A percentile compares a stretch with the other conserved stretches of the same genome.
Conservation (phyloP, 192 early-diverging fungal genomes). For the Dispira parvispora region DNA sequence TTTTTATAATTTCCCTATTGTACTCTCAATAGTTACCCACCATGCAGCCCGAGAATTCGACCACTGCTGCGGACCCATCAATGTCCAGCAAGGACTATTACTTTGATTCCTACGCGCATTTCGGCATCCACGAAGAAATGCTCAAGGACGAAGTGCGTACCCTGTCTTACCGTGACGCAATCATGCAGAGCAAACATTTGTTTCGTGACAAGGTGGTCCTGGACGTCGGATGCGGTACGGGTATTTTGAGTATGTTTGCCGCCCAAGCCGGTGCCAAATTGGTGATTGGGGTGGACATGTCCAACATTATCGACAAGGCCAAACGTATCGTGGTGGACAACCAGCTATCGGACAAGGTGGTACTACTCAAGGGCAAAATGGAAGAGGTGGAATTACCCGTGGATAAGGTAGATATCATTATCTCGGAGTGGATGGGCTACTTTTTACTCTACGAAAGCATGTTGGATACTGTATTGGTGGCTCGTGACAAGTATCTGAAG, state of each 20-base stretch:
- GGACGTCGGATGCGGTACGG: constrained; percentile 99
- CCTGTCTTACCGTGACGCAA: constrained; percentile 76
- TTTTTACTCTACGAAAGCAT: constrained; percentile 96
- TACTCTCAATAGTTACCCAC: too few species aligned
- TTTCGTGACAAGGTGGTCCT: constrained; percentile 96
- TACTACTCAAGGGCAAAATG: constrained; percentile 90
- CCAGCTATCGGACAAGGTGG: constrained; percentile 71
- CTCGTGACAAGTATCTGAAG: constrained; percentile 82
- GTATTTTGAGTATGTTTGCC: constrained; percentile 98
- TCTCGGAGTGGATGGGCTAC: constrained; percentile 99
- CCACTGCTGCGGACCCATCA: neutral
- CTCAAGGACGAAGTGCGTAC: constrained; percentile 97
- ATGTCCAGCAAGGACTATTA: constrained; percentile 55
- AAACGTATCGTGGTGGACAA: constrained; percentile 89
- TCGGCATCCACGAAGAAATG: constrained; percentile 92
- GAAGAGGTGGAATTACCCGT: constrained; percentile 91
- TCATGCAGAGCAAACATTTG: constrained; percentile 89
- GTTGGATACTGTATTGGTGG: constrained; percentile 97
- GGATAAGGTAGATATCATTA: constrained; percentile 95
- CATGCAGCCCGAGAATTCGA: too few species aligned
- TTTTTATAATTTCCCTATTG: too few species aligned
- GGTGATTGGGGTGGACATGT: constrained; percentile 94
- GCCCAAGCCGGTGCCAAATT: constrained; percentile 94
- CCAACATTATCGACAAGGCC: constrained; percentile 93
- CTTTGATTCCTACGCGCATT: constrained; percentile 98